Evolutionary conservation across 2,329 filamentous ascomycete genomes (phyloP), one percentile per base, ranked within the genome.

Genomic region (Ophiostoma himal-ulmi): DNA sequence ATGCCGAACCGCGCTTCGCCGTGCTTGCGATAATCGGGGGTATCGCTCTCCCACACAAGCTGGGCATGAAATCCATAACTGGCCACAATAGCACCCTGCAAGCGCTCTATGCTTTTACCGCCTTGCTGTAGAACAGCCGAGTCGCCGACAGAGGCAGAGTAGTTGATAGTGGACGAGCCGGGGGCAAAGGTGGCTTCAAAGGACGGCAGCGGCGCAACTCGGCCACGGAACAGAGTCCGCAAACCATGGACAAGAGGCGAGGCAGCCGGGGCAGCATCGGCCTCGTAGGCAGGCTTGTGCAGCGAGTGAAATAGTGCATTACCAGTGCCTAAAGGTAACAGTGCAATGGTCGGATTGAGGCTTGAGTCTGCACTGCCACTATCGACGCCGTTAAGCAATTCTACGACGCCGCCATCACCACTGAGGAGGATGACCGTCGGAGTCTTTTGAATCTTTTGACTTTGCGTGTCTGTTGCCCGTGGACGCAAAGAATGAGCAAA

Each of bases 11-110:
- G 86, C 77, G 90, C 87, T 41, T 84, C 83, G 14, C 94, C 94
- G 76, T 91, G 89, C 74, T 87, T 86, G 73, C 94, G 89, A 79
- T 94, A 94, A 74, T 88, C 90, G 0, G 86, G 82, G 0, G 94
- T 96, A 78, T 98, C 94, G 78, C 91, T 95, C 81, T 97, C 93
- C 75, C 92, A 93, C 30, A 98, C 93, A 3, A 98, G 84, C 60
- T 90, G 89, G 39, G 94, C 92, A 77, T 98, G 94, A 76, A 98
- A 88, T 26, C 91, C 94, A 85, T 96, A 96, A 78, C 91, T 95
- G 64, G 89, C 90, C 1, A 98, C 94, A 30, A 97, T 92, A 34
- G 90, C 91, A 36, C 74, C 94, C 75, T 91, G 86, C 34, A 90
- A 81, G 65, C 79, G 77, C 0, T 77, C 76, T 5, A 83, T 78